Base-by-base conservation (phyloP, 176 grass and related monocot species). In the Echinochloa phyllopogon region DNA sequence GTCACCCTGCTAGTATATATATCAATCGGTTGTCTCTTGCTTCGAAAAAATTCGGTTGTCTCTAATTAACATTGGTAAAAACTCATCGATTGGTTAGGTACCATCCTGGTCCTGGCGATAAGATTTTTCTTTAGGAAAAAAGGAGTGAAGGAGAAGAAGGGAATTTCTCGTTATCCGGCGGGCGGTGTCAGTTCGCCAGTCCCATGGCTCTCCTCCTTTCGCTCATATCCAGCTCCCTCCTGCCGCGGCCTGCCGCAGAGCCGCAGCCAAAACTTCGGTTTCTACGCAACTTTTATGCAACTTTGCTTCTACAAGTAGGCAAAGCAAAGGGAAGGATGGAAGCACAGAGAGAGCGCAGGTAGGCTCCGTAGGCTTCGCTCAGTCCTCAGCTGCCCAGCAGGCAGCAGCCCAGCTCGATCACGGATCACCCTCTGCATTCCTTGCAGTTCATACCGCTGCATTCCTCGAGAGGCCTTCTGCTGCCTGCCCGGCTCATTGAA, bases 271-370 rank as follows among this genome's bases (percentile, higher is more conserved):
- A 83, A 58, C 73, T 61, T 85, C 69, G 63, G 40, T 44, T 69
- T 57, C 36, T 36, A 65, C 83, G 43, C 78, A 65, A 21, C 78
- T 68, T 90, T 87, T 59, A 83, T 79, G 84, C 74, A 79, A 69
- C 75, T 69, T 87, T 91, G 89, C 89, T 84, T 80, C 80, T 84
- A 56, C 68, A 27, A 62, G 80, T 84, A 86, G 90, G 83, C 78
- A 88, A 83, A 82, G 77, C 86, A 78, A 69, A 62, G 76, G 72
- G 16, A 61, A 64, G 55, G 57, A 76, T 27, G 65, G 3, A 36
- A 49, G n/a, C 42, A 20, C 47, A 53, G 57, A 11, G 57, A 11
- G 36, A 42, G 18, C 0, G 45, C 49, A 69, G 36, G 57, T 15
- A 45, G 78, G 64, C 17, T 40, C 11, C 17, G n/a, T 83, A 86